Percentiles rank a stretch among this genome's conserved stretches.
phyloP scores from a whole-genome alignment of 1,284 basidiomycete genomes.

The Peniophora sp. region DNA sequence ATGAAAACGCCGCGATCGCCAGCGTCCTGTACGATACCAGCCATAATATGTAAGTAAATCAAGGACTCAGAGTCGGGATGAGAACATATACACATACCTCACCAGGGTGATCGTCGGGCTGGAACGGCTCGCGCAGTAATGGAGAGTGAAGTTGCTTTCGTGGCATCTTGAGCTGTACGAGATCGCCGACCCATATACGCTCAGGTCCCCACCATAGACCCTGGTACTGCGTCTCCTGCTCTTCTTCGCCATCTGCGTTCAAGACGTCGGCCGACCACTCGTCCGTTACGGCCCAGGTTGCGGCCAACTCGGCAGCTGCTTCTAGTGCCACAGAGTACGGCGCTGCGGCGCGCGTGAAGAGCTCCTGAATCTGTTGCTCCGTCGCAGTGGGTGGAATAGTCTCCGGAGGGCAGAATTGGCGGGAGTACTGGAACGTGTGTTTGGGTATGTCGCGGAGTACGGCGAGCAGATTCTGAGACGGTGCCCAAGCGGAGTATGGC shows the following conservation, averaged over 20 bases:
- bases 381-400: too few species aligned
- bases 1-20: slow-evolving; percentile 58
- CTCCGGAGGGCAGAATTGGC: too few species aligned
- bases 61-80: too few species aligned
- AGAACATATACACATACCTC: too few species aligned
- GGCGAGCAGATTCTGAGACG: slow-evolving; percentile 39
- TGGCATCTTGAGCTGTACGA: slow-evolving; percentile 70
- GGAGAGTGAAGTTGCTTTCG: slow-evolving; percentile 55
- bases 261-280: slow-evolving; percentile 31
- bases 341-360: slow-evolving; percentile 39
- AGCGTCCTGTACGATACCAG: slow-evolving; percentile 30
- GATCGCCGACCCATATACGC: slow-evolving; percentile 81
- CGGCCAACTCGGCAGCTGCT: slow-evolving; percentile 49
- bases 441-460: slow-evolving; percentile 38
- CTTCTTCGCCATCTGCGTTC: slow-evolving; percentile 13
- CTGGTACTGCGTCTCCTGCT: slow-evolving; percentile 52
- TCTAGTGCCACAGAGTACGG: slow-evolving; percentile 63
- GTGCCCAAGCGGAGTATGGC: slow-evolving; percentile 62
- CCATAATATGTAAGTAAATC: too few species aligned
- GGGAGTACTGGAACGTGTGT: slow-evolving; percentile 31
- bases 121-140: slow-evolving; percentile 31
- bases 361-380: slow-evolving; percentile 1
- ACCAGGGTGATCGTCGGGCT: too few species aligned
- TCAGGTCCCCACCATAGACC: slow-evolving; percentile 87
- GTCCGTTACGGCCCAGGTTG: slow-evolving; percentile 63